Conservation (phyloP, 768 basidiomycete species). For the Amanita fuliginea region DNA sequence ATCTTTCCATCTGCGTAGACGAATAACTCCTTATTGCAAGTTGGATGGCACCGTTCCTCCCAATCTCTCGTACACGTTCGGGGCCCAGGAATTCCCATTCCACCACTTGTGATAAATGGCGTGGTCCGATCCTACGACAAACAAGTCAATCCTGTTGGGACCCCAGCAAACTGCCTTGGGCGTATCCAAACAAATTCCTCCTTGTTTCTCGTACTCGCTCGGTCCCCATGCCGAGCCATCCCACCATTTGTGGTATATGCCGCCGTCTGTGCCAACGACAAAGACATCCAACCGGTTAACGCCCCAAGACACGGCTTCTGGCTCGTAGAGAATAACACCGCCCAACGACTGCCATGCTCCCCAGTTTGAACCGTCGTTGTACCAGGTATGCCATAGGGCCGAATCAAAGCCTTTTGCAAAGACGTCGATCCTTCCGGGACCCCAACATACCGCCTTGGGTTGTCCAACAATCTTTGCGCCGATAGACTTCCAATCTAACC, state of each 20-base stretch:
- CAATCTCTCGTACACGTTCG: constrained; percentile 5
- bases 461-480: background rate
- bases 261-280: background rate
- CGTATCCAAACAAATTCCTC: background rate
- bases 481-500: background rate
- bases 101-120: constrained; percentile 10
- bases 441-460: background rate
- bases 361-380: background rate
- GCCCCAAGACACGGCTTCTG: background rate
- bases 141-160: background rate
- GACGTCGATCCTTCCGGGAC: background rate
- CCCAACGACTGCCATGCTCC: background rate
- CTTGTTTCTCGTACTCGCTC: background rate
- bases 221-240: too few relatives aligned
- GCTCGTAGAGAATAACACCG: background rate
- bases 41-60: background rate
- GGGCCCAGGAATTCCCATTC: constrained; percentile 2
- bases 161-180: constrained; percentile 4
- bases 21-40: too few relatives aligned
- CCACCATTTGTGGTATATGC: too few relatives aligned
- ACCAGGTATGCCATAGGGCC: background rate
- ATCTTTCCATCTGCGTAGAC: too few relatives aligned
- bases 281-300: background rate
- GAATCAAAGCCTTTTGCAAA: background rate
- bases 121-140: constrained; percentile 4